phyloP scores from a whole-genome alignment of 805 yeast species.

The Candida palmyrensis region DNA sequence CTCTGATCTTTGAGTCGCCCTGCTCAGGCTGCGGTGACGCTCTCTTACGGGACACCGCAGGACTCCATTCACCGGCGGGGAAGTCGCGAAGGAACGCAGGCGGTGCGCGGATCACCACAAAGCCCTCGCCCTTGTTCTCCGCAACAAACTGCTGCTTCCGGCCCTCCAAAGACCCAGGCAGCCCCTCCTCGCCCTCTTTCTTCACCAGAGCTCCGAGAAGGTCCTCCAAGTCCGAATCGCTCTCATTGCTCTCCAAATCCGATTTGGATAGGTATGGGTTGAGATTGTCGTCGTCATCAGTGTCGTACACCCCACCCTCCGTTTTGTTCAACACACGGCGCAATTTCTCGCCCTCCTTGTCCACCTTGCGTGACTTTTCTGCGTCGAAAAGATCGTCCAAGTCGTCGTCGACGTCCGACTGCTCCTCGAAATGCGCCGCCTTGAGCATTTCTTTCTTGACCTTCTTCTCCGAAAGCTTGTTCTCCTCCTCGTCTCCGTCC shows the following conservation, averaged over 20 bases:
- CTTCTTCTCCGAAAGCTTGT: constrained; percentile 79
- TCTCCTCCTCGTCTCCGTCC: constrained; percentile 95
- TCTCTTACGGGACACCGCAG: constrained; percentile 42
- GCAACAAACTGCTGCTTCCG: constrained; percentile 14
- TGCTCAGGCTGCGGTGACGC: constrained; percentile 17
- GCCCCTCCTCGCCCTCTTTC: constrained; percentile 24
- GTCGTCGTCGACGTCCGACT: constrained; percentile 50
- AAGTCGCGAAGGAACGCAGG: constrained; percentile 55
- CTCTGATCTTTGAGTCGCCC: constrained; percentile 19
- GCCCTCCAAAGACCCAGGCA: constrained; percentile 2
- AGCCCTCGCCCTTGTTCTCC: constrained; percentile 29
- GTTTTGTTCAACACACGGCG: constrained; percentile 79
- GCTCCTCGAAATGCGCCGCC: constrained; percentile 72
- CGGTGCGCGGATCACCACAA: constrained; percentile 61
- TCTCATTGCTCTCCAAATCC: constrained; percentile 57
- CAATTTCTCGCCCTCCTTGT: constrained; percentile 84
- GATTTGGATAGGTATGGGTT: constrained; percentile 68
- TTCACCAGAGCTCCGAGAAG: constrained; percentile 27
- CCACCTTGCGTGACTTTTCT: constrained; percentile 59
- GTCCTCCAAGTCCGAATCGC: constrained; percentile 41
- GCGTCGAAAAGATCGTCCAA: constrained; percentile 70
- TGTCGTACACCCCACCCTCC: constrained; percentile 86
- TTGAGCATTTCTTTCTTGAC: constrained; percentile 80
- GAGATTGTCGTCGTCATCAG: constrained; percentile 61
- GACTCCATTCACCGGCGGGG: constrained; percentile 85